Evolutionary conservation across 1,284 basidiomycete species (phyloP), one percentile per base, ranked within the genome.

Genomic region (Cutaneotrichosporon sp.): DNA sequence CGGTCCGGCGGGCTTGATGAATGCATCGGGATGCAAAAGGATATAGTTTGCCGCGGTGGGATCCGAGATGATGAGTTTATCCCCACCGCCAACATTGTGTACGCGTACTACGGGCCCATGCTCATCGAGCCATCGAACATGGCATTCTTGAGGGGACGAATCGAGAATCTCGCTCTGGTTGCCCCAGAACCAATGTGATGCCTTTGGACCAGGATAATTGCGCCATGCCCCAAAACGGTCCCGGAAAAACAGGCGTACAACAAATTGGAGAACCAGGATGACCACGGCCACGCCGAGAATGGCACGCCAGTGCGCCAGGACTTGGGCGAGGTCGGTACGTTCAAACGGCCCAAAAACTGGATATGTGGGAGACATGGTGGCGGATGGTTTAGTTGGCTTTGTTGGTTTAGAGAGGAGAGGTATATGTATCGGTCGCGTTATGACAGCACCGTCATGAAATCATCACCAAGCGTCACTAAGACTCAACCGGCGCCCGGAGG

Each of bases 1-100:
- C 4, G 88, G 81, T 63, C 86, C 85, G 51, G 85, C 83, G 0
- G 88, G 87, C 73, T 89, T 89, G n/a, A 87, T 87, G 73, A 87
- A 89, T 38, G 84, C 81, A 70, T 89, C 86, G 2, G 85, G 82
- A 61, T 84, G 82, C n/a, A 81, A 80, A 59, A 89, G 83, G 60
- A 90, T 85, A 65, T 89, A 84, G 5, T 83, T 82, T 22, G 89
- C 72, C 4, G 31, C 30, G 30, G 60, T 32, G 63, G 61, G 16
- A 75, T 42, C 36, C n/a, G 21, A 85, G 80, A 62, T 80, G 77
- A 2, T 76, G 57, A 90, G 80, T 14, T 86, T 79, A 11, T 65
- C 68, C 13, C 59, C 49, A 18, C 72, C 66, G 10, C 60, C 31
- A 26, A 71, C 51, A 5, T 65, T 31, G 6, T 52, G 52, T 56